Evolutionary conservation across 345 rosid genomes (phyloP).

Genomic region (Hibiscus trionum): DNA sequence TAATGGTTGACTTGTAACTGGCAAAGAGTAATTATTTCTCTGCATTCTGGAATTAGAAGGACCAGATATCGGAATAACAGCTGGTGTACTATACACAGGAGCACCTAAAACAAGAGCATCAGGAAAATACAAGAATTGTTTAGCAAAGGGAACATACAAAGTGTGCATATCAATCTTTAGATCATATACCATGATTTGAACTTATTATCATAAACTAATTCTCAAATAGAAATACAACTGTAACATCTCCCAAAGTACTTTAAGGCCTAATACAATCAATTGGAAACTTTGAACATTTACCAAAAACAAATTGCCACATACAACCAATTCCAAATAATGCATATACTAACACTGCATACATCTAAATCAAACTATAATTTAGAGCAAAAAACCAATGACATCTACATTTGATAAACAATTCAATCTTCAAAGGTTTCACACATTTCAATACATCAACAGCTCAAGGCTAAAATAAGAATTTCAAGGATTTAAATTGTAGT

Average conservation of each 20-base stretch:
- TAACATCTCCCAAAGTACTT: not conserved
- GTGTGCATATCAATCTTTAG: not conserved
- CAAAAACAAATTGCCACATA: not conserved
- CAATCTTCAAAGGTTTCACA: not conserved
- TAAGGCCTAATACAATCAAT: not conserved
- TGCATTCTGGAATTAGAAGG: constrained; percentile 21
- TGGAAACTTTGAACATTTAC: not conserved
- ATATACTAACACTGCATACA: not conserved
- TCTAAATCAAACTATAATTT: not conserved
- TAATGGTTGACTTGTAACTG: constrained; percentile 22
- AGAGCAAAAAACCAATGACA: not conserved
- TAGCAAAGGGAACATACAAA: not conserved
- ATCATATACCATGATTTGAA: not conserved
- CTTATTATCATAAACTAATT: not conserved
- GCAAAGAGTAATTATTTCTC: constrained; percentile 21
- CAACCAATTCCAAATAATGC: not conserved
- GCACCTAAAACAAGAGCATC: constrained; percentile 26
- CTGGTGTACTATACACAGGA: constrained; percentile 25
- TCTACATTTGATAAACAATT: not conserved
- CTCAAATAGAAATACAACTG: not conserved
- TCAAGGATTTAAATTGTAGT: too few species aligned
- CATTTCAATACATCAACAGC: not conserved
- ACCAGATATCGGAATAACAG: constrained; percentile 29
- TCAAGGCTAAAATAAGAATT: not conserved
- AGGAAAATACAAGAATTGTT: not conserved